Evolutionary conservation across 202 grass and related monocot species (phyloP), one percentile per base, ranked within the genome.

Genomic region (Setaria viridis): DNA sequence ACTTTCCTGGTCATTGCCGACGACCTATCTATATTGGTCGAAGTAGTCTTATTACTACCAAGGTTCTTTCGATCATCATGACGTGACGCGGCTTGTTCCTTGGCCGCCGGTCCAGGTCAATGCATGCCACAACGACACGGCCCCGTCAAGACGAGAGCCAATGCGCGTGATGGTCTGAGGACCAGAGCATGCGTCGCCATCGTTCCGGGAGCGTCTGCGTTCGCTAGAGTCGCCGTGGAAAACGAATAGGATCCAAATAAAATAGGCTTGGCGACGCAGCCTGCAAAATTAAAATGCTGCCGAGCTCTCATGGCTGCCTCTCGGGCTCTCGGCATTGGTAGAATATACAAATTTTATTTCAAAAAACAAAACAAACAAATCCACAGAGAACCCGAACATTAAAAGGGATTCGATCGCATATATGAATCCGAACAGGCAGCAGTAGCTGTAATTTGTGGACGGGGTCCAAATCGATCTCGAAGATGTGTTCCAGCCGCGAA

Each of bases 91-190:
- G 48, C 57, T 37, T 10, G 4, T 60, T 78, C 54, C 42, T 41
- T 62, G 5, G 74, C 63, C 19, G 42, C 9, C 74, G 10, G 69
- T 80, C 84, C 49, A 73, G 84, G 76, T 86, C 84, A 80, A 86
- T 21, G 67, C 56, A 72, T n/a, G 51, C 35, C 51, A 9, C 41
- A 1, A 42, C 25, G 45, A 72, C 73, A 48, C 66, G 79, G 79
- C 67, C 78, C 67, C 76, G 76, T 86, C 84, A 62, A 64, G 57
- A 5, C 20, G 43, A 49, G 20, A 49, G 20, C 35, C 70, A 32
- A 54, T 53, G 25, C 81, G 81, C 70, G 58, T 84, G 13, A 21
- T 58, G n/a, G 37, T 49, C 51, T 47, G 13, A 16, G 15, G 76
- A 20, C 43, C 59, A 79, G 45, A 45, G 59, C 60, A 2, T 14